Base-by-base conservation (phyloP, 441 rosid species). In the Gossypium schwendimanii region DNA sequence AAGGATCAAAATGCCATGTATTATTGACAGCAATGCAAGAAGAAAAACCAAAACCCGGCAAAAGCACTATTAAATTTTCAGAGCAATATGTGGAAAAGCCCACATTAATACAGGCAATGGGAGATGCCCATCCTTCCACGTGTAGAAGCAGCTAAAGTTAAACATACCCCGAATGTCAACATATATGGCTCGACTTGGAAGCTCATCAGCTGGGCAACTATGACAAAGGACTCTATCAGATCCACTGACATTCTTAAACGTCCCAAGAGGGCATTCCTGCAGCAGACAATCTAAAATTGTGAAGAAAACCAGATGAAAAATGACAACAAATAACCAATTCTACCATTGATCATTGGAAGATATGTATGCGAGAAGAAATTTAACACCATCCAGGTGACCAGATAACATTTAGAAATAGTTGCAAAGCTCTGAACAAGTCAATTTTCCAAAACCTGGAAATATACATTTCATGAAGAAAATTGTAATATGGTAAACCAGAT, bases 191-290 rank as follows among this genome's bases (percentile, higher is more conserved):
- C 98, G 97, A 64, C 63, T 84, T 17, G 98, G 98, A 87, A 93
- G 89, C 74, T 87, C 93, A 59, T 74, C 45, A 65, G 85, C 65
- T 23, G 92, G 91, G 77, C 98, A 93, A 65, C 73, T 69, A 72
- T 64, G 78, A 82, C 98, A 93, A 73, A 91, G 87, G 23, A 83
- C 70, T 71, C 84, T 76, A 77, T 88, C 87, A 70, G 96, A 87
- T 78, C 98, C 98, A 76, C 83, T 91, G 61, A 79, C 83, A 79
- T 89, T 93, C 81, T 93, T 93, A 57, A 85, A 93, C 57, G 96
- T 93, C 54, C 97, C 98, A 68, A 86, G 72, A 9, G 98, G 98
- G 79, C 98, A 93, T 86, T 91, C 97, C 98, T 93, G 87, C 73
- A 73, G 59, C 64, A 63, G 75, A 76, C 68, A 79, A 70, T 62